Percentiles rank a stretch among this genome's conserved stretches.
Conservation (phyloP, 768 basidiomycete species). For the Suillus plorans region DNA sequence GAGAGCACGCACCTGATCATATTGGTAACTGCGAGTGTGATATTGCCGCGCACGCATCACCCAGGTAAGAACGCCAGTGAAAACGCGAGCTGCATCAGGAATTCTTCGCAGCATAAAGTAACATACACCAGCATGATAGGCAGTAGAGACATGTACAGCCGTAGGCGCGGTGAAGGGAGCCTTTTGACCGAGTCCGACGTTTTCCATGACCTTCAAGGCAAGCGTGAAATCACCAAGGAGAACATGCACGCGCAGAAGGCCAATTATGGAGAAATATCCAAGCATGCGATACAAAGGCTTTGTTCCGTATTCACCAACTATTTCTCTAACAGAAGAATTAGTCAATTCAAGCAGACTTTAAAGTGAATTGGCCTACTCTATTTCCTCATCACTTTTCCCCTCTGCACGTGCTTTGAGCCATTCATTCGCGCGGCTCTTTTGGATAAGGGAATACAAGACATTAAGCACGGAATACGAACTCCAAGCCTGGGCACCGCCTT, state of each 20-base stretch:
- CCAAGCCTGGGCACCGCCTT: conserved; percentile 83
- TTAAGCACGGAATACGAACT: conserved; percentile 98
- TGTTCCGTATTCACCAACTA: conserved; percentile 89
- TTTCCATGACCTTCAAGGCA: conserved; percentile 92
- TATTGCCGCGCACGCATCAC: conserved; percentile 96
- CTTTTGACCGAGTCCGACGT: conserved; percentile 90
- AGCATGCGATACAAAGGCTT: conserved; percentile 91
- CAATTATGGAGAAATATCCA: conserved; percentile 96
- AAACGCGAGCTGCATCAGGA: conserved; percentile 92
- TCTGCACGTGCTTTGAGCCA: conserved; percentile 81
- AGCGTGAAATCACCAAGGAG: conserved; percentile 95
- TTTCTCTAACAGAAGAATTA: conserved; percentile 50
- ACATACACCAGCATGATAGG: conserved; percentile 96
- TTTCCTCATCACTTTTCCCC: conserved; percentile 80
- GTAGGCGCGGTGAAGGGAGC: conserved; percentile 93
- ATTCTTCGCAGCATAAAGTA: conserved; percentile 95
- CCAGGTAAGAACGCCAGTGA: conserved; percentile 91
- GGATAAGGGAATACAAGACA: conserved; percentile 96
- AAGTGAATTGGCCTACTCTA: conserved; percentile 55
- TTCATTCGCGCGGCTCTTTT: conserved; percentile 95
- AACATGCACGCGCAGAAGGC: conserved; percentile 92
- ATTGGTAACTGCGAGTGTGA: conserved; percentile 95
- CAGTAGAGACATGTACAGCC: conserved; percentile 93
- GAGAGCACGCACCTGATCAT: conserved; percentile 70
- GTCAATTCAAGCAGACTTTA: not conserved